These are phyloP conservation scores for Solanum chiquidenum DNA, from an alignment of 257 asterid species.

Conservation along the genomic window DNA sequence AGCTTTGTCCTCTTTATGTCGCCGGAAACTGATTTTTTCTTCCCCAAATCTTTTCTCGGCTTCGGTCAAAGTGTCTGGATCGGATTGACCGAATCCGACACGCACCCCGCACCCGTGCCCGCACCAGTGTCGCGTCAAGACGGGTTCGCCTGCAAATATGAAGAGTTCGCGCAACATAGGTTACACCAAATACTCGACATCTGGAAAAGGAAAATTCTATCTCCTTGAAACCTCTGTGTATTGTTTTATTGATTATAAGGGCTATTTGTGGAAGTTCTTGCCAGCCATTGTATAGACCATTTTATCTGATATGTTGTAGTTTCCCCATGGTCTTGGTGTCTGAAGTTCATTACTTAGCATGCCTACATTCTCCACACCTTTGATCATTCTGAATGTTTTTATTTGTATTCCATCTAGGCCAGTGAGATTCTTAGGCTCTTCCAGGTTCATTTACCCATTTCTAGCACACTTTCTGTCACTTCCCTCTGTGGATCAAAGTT, in stretches of 20 bases:
- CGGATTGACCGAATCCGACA: no score
- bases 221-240: not conserved
- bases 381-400: not conserved
- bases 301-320: not conserved
- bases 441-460: not conserved
- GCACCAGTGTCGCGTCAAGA: no score
- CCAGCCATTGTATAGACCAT: not conserved
- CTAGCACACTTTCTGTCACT: not conserved
- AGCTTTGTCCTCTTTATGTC: no score
- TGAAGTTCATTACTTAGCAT: not conserved
- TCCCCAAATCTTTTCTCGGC: no score
- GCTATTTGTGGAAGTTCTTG: not conserved
- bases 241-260: not conserved
- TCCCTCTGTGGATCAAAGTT: not conserved
- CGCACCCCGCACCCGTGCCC: no score
- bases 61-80: no score
- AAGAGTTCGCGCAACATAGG: no score
- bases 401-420: not conserved
- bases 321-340: not conserved
- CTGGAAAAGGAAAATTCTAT: not conserved
- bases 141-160: no score
- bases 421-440: not conserved
- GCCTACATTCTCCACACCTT: not conserved
- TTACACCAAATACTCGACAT: not conserved
- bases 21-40: no score